phyloP scores from a whole-genome alignment of 805 yeast species.

The Cyberlindnera nakhonratchasimensis region DNA sequence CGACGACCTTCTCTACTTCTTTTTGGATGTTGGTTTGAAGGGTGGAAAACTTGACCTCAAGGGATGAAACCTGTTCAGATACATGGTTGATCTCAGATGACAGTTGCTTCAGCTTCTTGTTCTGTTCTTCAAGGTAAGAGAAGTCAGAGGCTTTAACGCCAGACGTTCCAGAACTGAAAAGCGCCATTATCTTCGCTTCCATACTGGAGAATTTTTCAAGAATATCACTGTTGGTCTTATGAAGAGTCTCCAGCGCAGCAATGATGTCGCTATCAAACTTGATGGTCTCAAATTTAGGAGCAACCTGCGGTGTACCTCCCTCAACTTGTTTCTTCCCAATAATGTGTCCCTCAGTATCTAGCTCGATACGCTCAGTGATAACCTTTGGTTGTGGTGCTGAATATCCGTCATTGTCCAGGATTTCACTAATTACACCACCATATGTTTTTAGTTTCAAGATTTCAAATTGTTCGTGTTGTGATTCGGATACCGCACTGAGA shows the following conservation, averaged over 20 bases:
- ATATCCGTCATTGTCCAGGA: slow-evolving; percentile 54
- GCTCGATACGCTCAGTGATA: slow-evolving; percentile 37
- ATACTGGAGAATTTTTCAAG: slow-evolving; percentile 13
- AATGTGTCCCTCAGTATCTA: slow-evolving; percentile 32
- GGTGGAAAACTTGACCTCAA: neutral
- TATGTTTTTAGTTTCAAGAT: slow-evolving; percentile 55
- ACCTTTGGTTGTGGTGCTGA: slow-evolving; percentile 44
- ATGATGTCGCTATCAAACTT: slow-evolving; percentile 11
- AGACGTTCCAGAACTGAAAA: slow-evolving; percentile 9
- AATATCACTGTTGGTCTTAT: slow-evolving; percentile 20
- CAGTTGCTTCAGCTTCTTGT: slow-evolving; percentile 14
- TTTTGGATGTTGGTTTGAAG: slow-evolving; percentile 4
- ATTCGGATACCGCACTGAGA: slow-evolving; percentile 45
- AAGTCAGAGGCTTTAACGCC: slow-evolving; percentile 20
- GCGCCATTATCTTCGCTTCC: slow-evolving; percentile 20
- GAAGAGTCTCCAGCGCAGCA: slow-evolving; percentile 12
- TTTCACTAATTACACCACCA: slow-evolving; percentile 50
- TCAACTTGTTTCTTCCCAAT: slow-evolving; percentile 1
- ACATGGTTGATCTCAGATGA: neutral
- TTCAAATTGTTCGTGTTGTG: slow-evolving; percentile 58
- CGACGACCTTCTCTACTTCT: slow-evolving; percentile 8
- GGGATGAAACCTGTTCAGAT: neutral
- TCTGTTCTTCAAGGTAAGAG: slow-evolving; percentile 22
- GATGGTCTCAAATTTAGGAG: slow-evolving; percentile 1
- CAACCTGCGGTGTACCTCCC: neutral